phyloP scores from a whole-genome alignment of 768 basidiomycete genomes.

The Calvatia gigantea region DNA sequence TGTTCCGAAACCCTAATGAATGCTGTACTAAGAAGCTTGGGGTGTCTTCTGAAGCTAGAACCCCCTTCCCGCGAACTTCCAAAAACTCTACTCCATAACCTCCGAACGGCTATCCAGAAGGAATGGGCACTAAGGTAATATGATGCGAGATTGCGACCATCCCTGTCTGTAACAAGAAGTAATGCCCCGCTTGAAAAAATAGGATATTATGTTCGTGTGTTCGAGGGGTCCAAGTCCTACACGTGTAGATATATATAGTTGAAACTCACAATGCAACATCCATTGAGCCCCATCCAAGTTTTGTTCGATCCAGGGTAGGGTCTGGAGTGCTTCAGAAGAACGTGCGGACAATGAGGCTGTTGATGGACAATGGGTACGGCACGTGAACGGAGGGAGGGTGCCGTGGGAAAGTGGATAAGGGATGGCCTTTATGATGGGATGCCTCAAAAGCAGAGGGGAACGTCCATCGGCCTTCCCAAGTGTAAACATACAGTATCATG shows the following conservation, averaged over 20 bases:
- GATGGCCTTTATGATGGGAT: not conserved
- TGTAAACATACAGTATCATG: not conserved
- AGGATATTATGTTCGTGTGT: no score
- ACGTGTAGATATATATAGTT: not conserved
- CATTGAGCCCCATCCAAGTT: not conserved
- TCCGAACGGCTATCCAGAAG: no score
- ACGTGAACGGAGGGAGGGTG: conserved; percentile 1
- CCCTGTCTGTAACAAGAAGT: no score
- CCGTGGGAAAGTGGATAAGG: conserved; percentile 7
- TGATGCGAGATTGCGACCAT: no score
- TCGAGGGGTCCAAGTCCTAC: no score
- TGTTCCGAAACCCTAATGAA: no score
- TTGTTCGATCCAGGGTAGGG: not conserved
- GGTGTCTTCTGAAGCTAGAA: no score
- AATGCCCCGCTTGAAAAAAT: no score
- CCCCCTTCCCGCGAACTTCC: no score
- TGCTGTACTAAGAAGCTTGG: no score
- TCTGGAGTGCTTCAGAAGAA: not conserved
- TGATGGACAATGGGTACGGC: not conserved
- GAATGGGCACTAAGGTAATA: no score
- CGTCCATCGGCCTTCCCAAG: not conserved
- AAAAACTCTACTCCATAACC: no score
- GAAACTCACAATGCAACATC: not conserved
- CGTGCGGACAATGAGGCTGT: conserved; percentile 6
- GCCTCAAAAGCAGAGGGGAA: not conserved